A percentile compares a stretch with the other conserved stretches of the same genome.
Conservation (phyloP, 768 basidiomycete genomes). For the Thelephora ganbajun region DNA sequence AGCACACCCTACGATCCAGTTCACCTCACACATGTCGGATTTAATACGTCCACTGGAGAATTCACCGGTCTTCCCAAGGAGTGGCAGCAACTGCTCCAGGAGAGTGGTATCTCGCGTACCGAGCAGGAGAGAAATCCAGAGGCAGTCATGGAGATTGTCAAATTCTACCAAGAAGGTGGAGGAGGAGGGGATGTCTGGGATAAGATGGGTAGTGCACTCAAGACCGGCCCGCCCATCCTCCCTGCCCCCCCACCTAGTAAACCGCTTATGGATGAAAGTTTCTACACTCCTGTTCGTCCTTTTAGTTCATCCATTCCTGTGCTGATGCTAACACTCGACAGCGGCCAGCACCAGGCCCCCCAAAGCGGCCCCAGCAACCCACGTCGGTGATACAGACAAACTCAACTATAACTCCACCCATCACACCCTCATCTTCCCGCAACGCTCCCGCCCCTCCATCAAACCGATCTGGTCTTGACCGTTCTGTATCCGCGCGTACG, state of each 20-base stretch:
- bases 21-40: slow-evolving; percentile 97
- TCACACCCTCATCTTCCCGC: too few relatives aligned
- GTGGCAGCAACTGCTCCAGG: slow-evolving; percentile 95
- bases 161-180: slow-evolving; percentile 89
- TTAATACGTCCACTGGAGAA: slow-evolving; percentile 97
- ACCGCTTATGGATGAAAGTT: slow-evolving; percentile 30
- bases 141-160: slow-evolving; percentile 97
- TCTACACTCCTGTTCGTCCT: slow-evolving; percentile 41
- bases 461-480: background rate
- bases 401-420: too few relatives aligned
- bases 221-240: slow-evolving; percentile 11
- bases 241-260: slow-evolving; percentile 5
- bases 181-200: slow-evolving; percentile 68
- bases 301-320: slow-evolving; percentile 3
- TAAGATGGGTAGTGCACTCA: slow-evolving; percentile 46
- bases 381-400: slow-evolving; percentile 6
- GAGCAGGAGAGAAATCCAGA: slow-evolving; percentile 98
- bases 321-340: slow-evolving; percentile 8
- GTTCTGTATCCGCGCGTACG: background rate
- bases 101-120: slow-evolving; percentile 83
- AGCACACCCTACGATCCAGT: slow-evolving; percentile 98
- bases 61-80: slow-evolving; percentile 97
- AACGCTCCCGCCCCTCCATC: too few relatives aligned
- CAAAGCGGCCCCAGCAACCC: slow-evolving; percentile 23
- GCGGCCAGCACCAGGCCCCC: slow-evolving; percentile 27